Percentiles rank a stretch among this genome's conserved stretches.
Conservation (phyloP, 345 rosid species). For the Iberis pinnata region DNA sequence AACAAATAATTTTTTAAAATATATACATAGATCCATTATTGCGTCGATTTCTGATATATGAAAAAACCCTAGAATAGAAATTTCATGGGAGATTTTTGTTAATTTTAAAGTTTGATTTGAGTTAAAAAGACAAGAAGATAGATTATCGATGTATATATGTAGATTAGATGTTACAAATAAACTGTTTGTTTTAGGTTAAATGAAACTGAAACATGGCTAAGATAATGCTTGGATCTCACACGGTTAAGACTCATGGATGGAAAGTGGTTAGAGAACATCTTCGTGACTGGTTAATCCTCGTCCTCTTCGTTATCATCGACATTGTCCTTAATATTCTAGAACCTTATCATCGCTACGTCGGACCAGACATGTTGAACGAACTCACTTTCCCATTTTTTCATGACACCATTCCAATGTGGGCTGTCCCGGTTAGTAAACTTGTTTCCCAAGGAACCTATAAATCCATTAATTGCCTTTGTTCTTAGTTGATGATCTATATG, state of each 20-base stretch:
- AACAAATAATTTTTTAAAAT: not conserved
- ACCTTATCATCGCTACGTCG: constrained; percentile 62
- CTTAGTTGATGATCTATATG: not conserved
- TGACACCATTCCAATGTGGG: constrained; percentile 57
- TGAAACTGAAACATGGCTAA: constrained; percentile 34
- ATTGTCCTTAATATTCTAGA: constrained; percentile 37
- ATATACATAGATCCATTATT: too few species aligned
- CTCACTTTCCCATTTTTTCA: constrained; percentile 45
- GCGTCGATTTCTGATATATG: too few species aligned
- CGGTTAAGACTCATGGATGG: constrained; percentile 47
- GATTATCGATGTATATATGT: not conserved
- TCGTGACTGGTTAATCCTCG: constrained; percentile 50
- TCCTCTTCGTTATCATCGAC: constrained; percentile 40
- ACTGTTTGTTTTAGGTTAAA: constrained; percentile 3
- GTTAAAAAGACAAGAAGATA: not conserved
- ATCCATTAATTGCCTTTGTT: not conserved
- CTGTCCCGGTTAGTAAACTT: constrained; percentile 42
- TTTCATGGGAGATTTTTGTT: too few species aligned
- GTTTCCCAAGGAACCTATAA: constrained; percentile 1
- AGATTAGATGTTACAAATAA: not conserved
- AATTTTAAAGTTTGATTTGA: not conserved
- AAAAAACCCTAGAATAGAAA: too few species aligned
- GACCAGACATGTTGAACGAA: constrained; percentile 55
- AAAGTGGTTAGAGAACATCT: constrained; percentile 37
- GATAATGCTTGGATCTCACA: constrained; percentile 35